A percentile compares a stretch with the other conserved stretches of the same genome.
phyloP scores from a whole-genome alignment of 306 rosid genomes.

The Lotus japonicus region DNA sequence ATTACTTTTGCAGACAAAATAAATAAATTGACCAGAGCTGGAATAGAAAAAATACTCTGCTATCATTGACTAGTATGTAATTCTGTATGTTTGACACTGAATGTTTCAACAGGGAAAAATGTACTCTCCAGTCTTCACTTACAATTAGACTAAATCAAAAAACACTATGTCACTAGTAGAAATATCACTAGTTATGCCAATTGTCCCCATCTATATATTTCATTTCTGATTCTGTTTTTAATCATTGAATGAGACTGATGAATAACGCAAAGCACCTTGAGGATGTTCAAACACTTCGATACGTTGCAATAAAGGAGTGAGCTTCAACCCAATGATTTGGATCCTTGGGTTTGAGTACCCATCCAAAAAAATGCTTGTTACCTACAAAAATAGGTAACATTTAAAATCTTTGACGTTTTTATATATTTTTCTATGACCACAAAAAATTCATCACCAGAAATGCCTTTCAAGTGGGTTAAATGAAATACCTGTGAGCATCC shows the following conservation, averaged over 20 bases:
- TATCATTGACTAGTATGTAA: too few species aligned
- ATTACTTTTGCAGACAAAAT: too few species aligned
- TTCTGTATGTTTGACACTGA: too few species aligned
- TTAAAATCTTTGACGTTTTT: neutral
- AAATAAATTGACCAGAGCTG: too few species aligned
- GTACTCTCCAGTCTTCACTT: too few species aligned
- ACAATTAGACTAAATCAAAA: too few species aligned
- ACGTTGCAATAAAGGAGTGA: conserved; percentile 41
- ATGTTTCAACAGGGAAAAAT: too few species aligned
- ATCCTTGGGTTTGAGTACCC: conserved; percentile 58
- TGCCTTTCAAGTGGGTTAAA: neutral
- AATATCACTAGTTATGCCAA: too few species aligned
- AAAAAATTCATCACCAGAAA: neutral
- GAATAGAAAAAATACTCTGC: too few species aligned
- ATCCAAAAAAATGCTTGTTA: conserved; percentile 50
- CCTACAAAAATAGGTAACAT: conserved; percentile 31
- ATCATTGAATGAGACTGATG: conserved; percentile 12
- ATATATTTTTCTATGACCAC: neutral
- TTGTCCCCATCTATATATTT: neutral
- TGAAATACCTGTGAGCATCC: conserved; percentile 79
- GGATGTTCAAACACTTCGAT: conserved; percentile 17
- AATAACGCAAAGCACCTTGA: conserved; percentile 36
- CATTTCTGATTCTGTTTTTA: neutral
- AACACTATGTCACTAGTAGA: too few species aligned
- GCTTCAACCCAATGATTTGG: conserved; percentile 47